Base-by-base conservation (phyloP, 345 rosid genomes). In the Salix dunnii region DNA sequence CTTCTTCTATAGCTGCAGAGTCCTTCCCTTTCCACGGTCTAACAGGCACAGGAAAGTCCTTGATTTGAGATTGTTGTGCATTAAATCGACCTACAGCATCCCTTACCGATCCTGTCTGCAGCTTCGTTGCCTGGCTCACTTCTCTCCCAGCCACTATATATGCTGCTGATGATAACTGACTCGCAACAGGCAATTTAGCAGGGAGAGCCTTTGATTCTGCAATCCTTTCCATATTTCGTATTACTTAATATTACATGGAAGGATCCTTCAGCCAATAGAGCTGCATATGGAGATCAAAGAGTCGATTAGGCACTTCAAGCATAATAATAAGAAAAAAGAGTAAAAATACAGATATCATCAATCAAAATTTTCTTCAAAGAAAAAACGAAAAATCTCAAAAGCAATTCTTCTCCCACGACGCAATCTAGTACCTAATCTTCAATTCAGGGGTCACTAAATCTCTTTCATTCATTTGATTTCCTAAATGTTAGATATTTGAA, bases 11-110 rank as follows among this genome's bases (percentile, higher is more conserved):
- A 27, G 84, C 77, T 71, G 86, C 58, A 63, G 80, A 88, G 21
- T 80, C 87, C 77, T 87, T 89, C 43, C 91, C 93, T 75, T 89
- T 91, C 94, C 90, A 83, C 9, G 84, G 80, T 83, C 89, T 85
- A 53, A 74, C 76, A 40, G 89, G 89, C 1, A 83, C 81, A 73
- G 84, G 53, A 0, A 83, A 86, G 70, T 76, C 88, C 0, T 66
- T 72, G 76, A 71, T 77, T 72, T 74, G 85, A 35, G 82, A 61
- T 18, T 83, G 82, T 55, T 81, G 77, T 6, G 51, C 58, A 81
- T 53, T 78, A 77, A 80, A 80, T 78, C 71, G 87, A 55, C 81
- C 53, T 78, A 55, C 80, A 35, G 80, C 91, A 79, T 80, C 92
- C 83, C 93, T 82, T 64, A 76, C 83, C 74, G 78, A 68, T 2